Percentiles rank a stretch among this genome's conserved stretches.
Evolutionary conservation across 257 asterid species (phyloP).

Genomic region (Voacanga thouarsii): DNA sequence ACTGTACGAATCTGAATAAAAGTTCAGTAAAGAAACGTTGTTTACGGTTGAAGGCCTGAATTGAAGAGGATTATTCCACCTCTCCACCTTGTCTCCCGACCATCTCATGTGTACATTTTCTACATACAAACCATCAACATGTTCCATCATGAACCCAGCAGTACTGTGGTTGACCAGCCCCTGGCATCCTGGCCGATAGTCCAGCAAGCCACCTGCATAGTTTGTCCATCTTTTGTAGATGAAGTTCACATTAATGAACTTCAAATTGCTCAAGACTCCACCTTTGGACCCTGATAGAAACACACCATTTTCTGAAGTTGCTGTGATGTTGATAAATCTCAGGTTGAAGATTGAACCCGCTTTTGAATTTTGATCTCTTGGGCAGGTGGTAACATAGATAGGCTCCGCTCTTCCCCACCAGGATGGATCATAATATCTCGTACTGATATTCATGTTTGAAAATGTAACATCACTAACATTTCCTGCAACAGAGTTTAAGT

Average conservation of each 20-base stretch:
- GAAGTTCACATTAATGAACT: conserved; percentile 57
- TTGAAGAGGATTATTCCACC: conserved; percentile 86
- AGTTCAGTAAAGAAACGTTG: conserved; percentile 54
- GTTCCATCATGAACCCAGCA: conserved; percentile 90
- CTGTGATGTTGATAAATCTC: conserved; percentile 67
- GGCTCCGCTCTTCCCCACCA: conserved; percentile 99
- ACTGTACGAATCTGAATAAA: conserved; percentile 50
- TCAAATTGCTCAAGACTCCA: conserved; percentile 60
- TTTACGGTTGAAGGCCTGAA: conserved; percentile 82
- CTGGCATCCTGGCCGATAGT: conserved; percentile 88
- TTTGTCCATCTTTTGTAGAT: conserved; percentile 81
- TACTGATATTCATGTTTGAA: conserved; percentile 77
- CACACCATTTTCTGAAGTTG: conserved; percentile 79
- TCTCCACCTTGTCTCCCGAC: conserved; percentile 42
- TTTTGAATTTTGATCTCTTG: conserved; percentile 55
- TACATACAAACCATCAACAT: conserved; percentile 65
- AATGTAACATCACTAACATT: conserved; percentile 74
- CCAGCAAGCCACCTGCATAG: conserved; percentile 58
- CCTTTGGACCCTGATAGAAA: conserved; percentile 74
- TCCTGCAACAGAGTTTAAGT: conserved; percentile 42
- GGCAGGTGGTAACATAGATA: conserved; percentile 73
- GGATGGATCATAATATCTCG: conserved; percentile 78
- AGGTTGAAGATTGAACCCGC: conserved; percentile 70
- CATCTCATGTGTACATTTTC: conserved; percentile 69
- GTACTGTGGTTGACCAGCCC: conserved; percentile 72